A percentile compares a stretch with the other conserved stretches of the same genome.
Evolutionary conservation across 257 asterid genomes (phyloP).

Genomic region (Capsicum pubescens): DNA sequence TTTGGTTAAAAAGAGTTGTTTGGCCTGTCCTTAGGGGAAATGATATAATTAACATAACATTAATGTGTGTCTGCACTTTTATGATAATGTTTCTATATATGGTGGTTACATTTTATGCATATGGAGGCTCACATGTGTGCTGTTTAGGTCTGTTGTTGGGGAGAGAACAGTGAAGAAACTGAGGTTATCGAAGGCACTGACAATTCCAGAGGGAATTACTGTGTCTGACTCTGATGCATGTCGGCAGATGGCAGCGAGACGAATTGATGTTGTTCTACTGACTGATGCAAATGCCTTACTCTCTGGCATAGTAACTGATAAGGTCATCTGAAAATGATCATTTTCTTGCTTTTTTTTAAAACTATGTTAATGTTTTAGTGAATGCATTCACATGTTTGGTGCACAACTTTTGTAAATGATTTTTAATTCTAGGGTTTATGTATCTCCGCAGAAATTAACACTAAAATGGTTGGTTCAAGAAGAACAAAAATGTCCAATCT

Average conservation of each 20-base stretch:
- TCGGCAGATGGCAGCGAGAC: constrained; percentile 90
- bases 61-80: constrained; percentile 6
- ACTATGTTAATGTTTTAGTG: background rate
- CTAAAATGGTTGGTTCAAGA: background rate
- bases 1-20: background rate
- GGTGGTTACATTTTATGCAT: background rate
- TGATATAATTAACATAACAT: background rate
- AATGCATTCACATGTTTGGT: constrained; percentile 10
- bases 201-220: constrained; percentile 97
- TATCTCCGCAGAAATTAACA: background rate
- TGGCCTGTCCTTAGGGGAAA: background rate
- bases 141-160: constrained; percentile 59
- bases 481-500: constrained; percentile 14
- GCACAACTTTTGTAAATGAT: background rate
- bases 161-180: constrained; percentile 98
- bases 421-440: background rate
- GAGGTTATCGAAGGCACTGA: constrained; percentile 87
- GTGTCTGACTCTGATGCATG: constrained; percentile 96
- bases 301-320: constrained; percentile 96
- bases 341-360: background rate
- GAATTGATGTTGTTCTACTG: constrained; percentile 88
- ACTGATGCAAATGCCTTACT: constrained; percentile 93
- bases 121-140: background rate
- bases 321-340: constrained; percentile 48
- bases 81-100: constrained; percentile 6